Evolutionary conservation across 805 yeast species (phyloP).

Genomic region (Myxozyma kluyveri): DNA sequence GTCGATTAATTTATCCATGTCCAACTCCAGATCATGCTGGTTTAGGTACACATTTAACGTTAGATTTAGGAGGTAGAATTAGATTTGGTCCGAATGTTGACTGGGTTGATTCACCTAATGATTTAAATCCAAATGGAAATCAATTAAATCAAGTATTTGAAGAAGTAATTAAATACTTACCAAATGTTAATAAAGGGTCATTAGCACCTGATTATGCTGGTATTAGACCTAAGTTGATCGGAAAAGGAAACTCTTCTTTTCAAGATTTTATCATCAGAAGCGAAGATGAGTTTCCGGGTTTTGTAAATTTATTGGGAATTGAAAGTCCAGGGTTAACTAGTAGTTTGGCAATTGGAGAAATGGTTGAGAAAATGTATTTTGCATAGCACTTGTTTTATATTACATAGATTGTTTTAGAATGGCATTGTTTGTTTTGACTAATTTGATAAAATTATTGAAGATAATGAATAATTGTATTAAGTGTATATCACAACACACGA

Average conservation of each 20-base stretch:
- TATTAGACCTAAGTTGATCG: slow-evolving; percentile 72
- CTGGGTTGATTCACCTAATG: slow-evolving; percentile 51
- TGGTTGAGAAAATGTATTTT: slow-evolving; percentile 46
- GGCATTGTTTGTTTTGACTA: no score
- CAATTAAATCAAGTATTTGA: slow-evolving; percentile 56
- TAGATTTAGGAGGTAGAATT: slow-evolving; percentile 75
- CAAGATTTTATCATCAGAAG: slow-evolving; percentile 72
- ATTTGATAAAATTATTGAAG: no score
- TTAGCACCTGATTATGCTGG: slow-evolving; percentile 73
- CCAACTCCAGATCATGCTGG: slow-evolving; percentile 63
- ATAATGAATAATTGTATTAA: no score
- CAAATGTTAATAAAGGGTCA: slow-evolving; percentile 51
- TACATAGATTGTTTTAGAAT: no score
- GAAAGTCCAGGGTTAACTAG: slow-evolving; percentile 91
- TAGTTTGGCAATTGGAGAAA: slow-evolving; percentile 75
- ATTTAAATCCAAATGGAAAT: slow-evolving; percentile 34
- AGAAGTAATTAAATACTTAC: slow-evolving; percentile 63
- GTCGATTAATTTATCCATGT: slow-evolving; percentile 71
- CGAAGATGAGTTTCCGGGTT: slow-evolving; percentile 72
- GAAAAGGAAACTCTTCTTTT: slow-evolving; percentile 48
- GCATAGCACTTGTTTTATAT: background rate
- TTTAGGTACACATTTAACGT: slow-evolving; percentile 81
- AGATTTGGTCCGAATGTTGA: slow-evolving; percentile 88
- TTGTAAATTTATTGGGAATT: slow-evolving; percentile 74
- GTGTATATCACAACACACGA: no score